Base-by-base conservation (phyloP, 495 filamentous ascomycete species). In the Xylaria intraflava region DNA sequence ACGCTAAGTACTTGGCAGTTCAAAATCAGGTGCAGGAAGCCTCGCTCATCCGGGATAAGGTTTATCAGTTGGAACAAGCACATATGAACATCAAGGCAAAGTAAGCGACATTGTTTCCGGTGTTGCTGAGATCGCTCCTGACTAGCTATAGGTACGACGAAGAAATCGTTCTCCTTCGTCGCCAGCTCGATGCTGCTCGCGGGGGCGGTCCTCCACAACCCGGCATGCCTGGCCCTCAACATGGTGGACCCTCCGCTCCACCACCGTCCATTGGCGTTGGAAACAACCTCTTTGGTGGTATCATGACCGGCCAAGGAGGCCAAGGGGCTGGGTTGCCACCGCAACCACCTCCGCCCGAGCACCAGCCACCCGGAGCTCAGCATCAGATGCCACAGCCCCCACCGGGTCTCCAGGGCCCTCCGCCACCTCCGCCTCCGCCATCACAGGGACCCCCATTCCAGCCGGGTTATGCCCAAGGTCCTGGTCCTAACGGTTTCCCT, bases 201-300 rank as follows among this genome's bases (percentile, higher is more conserved):
- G 90, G 90, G 49, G 87, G 87, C 19, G 59, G 83, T 72, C 71
- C 82, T 66, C 52, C 52, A 22, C 74, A 83, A 73, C 66, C 73
- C 68, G 49, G 80, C 75, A 66, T 88, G 83, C 69, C 82, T 53
- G 77, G 83, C 55, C 78, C 85, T 47, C 86, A 85, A 60, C 87
- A 92, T 65, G 80, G 79, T 36, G 87, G 83, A n/a, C 83, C 86
- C 43, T 78, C 87, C 3, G 90, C 92, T 67, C 88, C 87, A 26
- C 89, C 89, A 29, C 89, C 89, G 40, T 78, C 86, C 24, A 85
- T 98, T 67, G 90, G 90, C n/a, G 87, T 93, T 66, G 90, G 93
- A 23, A 90, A 83, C 68, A 91, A 94, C 66, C 77, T 96, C 35
- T 97, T 98, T 65, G 87, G 90, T 57, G 89, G 88, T 22, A 96